A percentile compares a stretch with the other conserved stretches of the same genome.
These are phyloP conservation scores for Daldinia childiae DNA, from an alignment of 495 filamentous ascomycete species.

Conservation along the genomic window DNA sequence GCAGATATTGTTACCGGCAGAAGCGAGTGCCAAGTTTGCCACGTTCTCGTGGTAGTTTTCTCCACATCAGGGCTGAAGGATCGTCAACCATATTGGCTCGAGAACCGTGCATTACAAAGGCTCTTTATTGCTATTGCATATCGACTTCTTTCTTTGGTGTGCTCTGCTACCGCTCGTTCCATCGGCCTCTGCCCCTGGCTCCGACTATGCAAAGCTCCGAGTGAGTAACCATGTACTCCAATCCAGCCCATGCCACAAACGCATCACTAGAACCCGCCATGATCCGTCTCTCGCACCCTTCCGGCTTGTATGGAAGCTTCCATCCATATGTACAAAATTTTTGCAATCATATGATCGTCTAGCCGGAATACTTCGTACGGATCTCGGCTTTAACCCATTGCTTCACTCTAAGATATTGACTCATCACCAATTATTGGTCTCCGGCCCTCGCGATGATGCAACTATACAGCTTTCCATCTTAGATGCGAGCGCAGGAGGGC, in stretches of 20 bases:
- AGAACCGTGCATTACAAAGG: conserved; percentile 10
- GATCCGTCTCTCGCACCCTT: conserved; percentile 31
- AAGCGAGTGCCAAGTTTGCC: conserved; percentile 20
- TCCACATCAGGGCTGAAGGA: conserved; percentile 39
- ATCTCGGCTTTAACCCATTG: conserved; percentile 36
- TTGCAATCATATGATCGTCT: conserved; percentile 38
- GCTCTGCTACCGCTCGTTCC: conserved; percentile 30
- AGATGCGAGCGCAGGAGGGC: conserved; percentile 17
- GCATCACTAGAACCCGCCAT: conserved; percentile 40
- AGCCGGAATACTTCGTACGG: conserved; percentile 32
- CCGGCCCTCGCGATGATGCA: conserved; percentile 30
- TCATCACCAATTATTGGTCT: conserved; percentile 35
- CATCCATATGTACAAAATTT: conserved; percentile 26
- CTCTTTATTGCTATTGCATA: too few relatives aligned
- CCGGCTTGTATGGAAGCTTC: conserved; percentile 39
- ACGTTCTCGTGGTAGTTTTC: conserved; percentile 31
- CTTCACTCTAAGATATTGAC: conserved; percentile 27
- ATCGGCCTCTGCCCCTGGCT: conserved; percentile 27
- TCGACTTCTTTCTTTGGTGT: conserved; percentile 22
- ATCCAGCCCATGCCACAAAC: conserved; percentile 39
- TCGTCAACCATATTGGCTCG: conserved; percentile 35
- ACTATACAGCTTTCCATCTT: conserved; percentile 34
- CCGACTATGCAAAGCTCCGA: conserved; percentile 31
- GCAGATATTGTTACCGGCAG: conserved; percentile 2
- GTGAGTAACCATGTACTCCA: conserved; percentile 29